Conservation (phyloP, 2,329 filamentous ascomycete species). For the Phaeosphaeria sp. region DNA sequence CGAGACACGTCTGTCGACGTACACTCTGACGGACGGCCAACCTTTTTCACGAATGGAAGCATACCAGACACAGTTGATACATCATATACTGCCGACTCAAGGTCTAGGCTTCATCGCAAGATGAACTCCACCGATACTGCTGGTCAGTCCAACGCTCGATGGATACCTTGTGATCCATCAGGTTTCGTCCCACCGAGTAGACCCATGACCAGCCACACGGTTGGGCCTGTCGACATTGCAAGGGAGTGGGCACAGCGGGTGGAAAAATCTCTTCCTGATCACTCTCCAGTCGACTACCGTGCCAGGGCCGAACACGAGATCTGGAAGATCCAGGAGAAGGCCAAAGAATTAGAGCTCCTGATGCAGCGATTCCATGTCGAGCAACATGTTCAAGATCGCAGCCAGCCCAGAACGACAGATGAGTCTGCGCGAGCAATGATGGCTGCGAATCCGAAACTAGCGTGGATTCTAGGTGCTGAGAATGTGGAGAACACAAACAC, state of each 20-base stretch:
- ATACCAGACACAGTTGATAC: constrained; percentile 28
- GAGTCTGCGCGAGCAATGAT: constrained; percentile 29
- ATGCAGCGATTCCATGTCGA: constrained; percentile 16
- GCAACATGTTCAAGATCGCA: constrained; percentile 6
- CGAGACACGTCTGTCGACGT: constrained; percentile 30
- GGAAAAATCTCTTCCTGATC: constrained; percentile 17
- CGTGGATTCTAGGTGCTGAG: constrained; percentile 30
- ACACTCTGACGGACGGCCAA: constrained; percentile 29
- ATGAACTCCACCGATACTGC: constrained; percentile 4
- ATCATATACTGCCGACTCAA: constrained; percentile 22
- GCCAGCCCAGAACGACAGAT: constrained; percentile 17
- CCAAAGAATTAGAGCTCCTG: constrained; percentile 18
- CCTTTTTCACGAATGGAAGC: constrained; percentile 32
- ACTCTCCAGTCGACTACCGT: constrained; percentile 18
- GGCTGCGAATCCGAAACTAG: constrained; percentile 28
- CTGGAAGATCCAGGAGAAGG: constrained; percentile 24
- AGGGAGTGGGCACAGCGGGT: constrained; percentile 24
- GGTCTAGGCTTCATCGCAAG: constrained; percentile 14
- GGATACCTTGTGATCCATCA: constrained; percentile 4
- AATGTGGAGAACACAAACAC: constrained; percentile 10
- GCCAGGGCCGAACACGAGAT: constrained; percentile 26
- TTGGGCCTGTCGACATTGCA: constrained; percentile 17
- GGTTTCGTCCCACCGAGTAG: constrained; percentile 14
- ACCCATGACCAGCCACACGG: constrained; percentile 20
- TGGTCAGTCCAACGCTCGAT: constrained; percentile 7